Evolutionary conservation across 1,139 yeast species (phyloP), one percentile per base, ranked within the genome.

Genomic region (Yamadazyma taylorii): DNA sequence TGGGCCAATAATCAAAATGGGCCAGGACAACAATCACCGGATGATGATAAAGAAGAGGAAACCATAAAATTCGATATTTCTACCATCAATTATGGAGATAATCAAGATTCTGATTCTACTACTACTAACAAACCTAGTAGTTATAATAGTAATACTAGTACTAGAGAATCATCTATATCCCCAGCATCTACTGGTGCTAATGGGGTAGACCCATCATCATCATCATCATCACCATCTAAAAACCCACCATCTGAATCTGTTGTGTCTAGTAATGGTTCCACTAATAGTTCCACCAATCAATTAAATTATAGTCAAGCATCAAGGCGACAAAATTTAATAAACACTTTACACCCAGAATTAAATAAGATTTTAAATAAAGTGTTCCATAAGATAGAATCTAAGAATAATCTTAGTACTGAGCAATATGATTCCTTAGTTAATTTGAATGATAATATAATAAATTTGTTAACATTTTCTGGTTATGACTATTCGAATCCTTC

Each of bases 41-140:
- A n/a, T n/a, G n/a, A n/a, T n/a, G 43, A 39, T 7, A 43, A 39
- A 1, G 43, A 41, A 10, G 45, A 41, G 11, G 39, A 46, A 9
- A 52, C 57, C 2, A 52, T 69, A 4, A 61, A 62, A 17, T 69
- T 69, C 40, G 74, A 70, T 43, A 53, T 69, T 16, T 66, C 73
- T 43, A 58, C 63, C 46, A 58, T 69, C 4, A 53, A 50, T 22
- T 35, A 33, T 32, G 36, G 29, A 5, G 29, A 24, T 11, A 15
- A 27, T n/a, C 9, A 27, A 12, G 21, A 19, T 19, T 19, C 21
- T 8, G 21, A 19, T 19, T 19, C 21, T 6, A 19, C 21, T 8
- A 19, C 21, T 8, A 19, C 21, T 19, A 19, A 19, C 8, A 19
- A 19, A 8, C 21, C 21, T 8, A 19, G 19, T 19, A 40, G 30